These are phyloP conservation scores for Colletotrichum echinochloae DNA, from an alignment of 2,329 filamentous ascomycete genomes.

Conservation along the genomic window DNA sequence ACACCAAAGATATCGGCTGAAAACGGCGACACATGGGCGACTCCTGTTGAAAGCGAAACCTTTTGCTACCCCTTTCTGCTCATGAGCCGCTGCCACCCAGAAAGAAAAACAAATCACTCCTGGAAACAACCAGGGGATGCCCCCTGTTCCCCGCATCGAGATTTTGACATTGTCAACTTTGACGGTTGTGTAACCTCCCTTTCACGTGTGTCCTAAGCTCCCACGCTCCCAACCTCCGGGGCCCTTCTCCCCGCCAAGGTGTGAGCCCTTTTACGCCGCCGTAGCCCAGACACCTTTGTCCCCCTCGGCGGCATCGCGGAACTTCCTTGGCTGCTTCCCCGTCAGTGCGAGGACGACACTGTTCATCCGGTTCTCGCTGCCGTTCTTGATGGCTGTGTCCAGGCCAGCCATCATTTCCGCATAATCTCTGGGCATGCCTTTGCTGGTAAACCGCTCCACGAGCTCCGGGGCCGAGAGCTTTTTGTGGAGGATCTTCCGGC, in stretches of 20 bases:
- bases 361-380: conserved; percentile 51
- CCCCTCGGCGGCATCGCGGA: conserved; percentile 24
- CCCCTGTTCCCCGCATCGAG: not conserved
- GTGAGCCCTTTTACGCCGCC: not conserved
- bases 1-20: conserved; percentile 23
- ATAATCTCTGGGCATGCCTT: conserved; percentile 49
- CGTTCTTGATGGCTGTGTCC: conserved; percentile 50
- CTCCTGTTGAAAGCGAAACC: conserved; percentile 20
- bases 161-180: not conserved
- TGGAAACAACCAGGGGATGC: not conserved
- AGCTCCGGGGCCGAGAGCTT: conserved; percentile 48
- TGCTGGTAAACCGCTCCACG: conserved; percentile 40
- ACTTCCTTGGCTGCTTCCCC: conserved; percentile 47
- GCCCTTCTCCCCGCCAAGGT: not conserved
- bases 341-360: conserved; percentile 51
- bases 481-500: conserved; percentile 50
- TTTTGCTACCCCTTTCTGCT: not conserved
- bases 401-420: conserved; percentile 49
- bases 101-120: not conserved
- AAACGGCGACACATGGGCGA: conserved; percentile 17
- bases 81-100: not conserved
- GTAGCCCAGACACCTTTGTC: conserved; percentile 27
- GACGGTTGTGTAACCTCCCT: not conserved
- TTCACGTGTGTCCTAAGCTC: not conserved
- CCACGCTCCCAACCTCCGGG: not conserved